Conservation (phyloP, 352 stramenopile species). For the Pythium aphanidermatum region DNA sequence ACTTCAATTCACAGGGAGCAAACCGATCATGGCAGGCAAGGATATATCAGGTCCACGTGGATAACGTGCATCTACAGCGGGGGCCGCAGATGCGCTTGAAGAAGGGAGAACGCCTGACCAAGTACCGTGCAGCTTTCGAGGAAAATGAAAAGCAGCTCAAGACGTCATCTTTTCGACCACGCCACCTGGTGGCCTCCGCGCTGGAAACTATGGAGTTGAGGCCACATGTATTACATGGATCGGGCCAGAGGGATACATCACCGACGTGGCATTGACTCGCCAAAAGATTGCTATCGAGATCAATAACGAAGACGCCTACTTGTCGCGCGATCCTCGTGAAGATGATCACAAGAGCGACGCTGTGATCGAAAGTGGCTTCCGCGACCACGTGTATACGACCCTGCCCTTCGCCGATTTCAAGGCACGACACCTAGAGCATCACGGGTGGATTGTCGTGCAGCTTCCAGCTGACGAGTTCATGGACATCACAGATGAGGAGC, state of each 20-base stretch:
- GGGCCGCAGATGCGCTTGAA: slow-evolving; percentile 29
- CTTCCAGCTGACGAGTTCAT: slow-evolving; percentile 48
- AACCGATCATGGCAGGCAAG: slow-evolving; percentile 14
- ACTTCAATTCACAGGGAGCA: not conserved
- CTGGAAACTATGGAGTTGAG: slow-evolving; percentile 44
- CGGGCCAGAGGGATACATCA: slow-evolving; percentile 30
- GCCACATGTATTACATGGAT: slow-evolving; percentile 12
- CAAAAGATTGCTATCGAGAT: slow-evolving; percentile 66
- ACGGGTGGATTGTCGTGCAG: slow-evolving; percentile 69
- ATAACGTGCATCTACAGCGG: slow-evolving; percentile 36
- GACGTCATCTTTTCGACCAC: slow-evolving; percentile 48
- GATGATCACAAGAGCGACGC: slow-evolving; percentile 21
- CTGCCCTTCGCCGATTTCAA: slow-evolving; percentile 61
- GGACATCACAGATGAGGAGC: slow-evolving; percentile 36
- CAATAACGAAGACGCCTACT: slow-evolving; percentile 47
- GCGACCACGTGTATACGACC: slow-evolving; percentile 22
- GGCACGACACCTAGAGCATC: slow-evolving; percentile 46
- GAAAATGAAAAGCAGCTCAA: slow-evolving; percentile 42
- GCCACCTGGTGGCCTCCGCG: slow-evolving; percentile 47
- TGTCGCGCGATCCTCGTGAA: slow-evolving; percentile 8
- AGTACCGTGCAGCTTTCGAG: slow-evolving; percentile 43
- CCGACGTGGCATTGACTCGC: slow-evolving; percentile 43
- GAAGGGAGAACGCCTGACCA: slow-evolving; percentile 11
- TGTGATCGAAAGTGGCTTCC: not conserved
- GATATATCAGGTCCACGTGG: slow-evolving; percentile 62